Evolutionary conservation across 2,329 filamentous ascomycete species (phyloP).

Genomic region (Capronia americana): DNA sequence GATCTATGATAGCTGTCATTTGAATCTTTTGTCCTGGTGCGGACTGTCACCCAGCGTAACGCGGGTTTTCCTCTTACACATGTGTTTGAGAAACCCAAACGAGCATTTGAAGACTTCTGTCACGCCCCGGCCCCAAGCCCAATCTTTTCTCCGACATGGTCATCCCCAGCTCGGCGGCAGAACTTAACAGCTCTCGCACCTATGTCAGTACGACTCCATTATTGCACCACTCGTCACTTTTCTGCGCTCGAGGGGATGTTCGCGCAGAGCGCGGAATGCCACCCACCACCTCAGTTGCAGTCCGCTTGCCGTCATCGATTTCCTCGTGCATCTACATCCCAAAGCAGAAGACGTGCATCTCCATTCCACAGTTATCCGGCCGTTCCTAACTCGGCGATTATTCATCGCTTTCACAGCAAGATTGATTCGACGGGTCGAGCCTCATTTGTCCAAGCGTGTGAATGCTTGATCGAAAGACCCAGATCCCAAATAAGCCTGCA

Average conservation of each 20-base stretch:
- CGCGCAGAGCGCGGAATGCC: conserved; percentile 13
- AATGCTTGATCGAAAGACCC: conserved; percentile 14
- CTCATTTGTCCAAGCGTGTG: conserved; percentile 26
- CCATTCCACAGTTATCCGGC: conserved; percentile 20
- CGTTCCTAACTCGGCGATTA: conserved; percentile 28
- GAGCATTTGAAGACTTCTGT: conserved; percentile 3
- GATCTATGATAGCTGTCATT: conserved; percentile 28
- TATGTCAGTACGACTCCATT: not conserved
- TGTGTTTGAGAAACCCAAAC: not conserved
- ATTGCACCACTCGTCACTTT: conserved; percentile 11
- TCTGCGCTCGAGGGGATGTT: conserved; percentile 4
- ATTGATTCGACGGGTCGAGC: conserved; percentile 21
- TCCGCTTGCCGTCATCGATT: conserved; percentile 30
- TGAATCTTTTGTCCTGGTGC: conserved; percentile 20
- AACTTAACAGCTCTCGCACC: conserved; percentile 19
- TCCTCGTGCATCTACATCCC: conserved; percentile 4
- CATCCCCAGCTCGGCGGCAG: conserved; percentile 29
- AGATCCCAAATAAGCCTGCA: conserved; percentile 27
- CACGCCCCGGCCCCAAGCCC: conserved; percentile 25
- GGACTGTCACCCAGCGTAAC: conserved; percentile 27
- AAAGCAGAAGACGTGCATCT: conserved; percentile 6
- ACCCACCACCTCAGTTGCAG: conserved; percentile 23
- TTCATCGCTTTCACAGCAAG: conserved; percentile 24
- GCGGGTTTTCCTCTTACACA: conserved; percentile 13
- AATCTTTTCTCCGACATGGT: conserved; percentile 34